Conservation (phyloP, 1,284 basidiomycete genomes). For the Marasmius oreades region DNA sequence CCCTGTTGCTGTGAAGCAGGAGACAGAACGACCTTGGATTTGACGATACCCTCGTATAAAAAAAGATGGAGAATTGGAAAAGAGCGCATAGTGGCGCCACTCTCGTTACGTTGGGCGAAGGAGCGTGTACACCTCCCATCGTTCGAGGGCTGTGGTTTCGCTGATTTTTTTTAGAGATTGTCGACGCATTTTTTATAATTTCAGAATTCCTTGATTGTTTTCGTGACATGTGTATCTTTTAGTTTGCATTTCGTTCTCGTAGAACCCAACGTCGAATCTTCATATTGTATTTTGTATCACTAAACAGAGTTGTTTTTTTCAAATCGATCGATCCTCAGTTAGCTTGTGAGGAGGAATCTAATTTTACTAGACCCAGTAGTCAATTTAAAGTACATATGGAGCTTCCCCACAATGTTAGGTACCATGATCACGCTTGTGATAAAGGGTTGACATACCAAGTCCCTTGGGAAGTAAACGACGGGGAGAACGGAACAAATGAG, state of each 20-base stretch:
- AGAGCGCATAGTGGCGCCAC: slow-evolving; percentile 10
- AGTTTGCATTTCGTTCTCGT: not conserved
- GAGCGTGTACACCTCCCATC: not conserved
- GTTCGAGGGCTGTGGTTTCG: not conserved
- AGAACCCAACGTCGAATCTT: not conserved
- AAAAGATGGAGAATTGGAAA: not conserved
- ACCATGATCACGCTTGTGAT: too few relatives aligned
- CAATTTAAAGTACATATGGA: too few relatives aligned
- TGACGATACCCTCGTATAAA: not conserved
- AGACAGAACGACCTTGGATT: not conserved
- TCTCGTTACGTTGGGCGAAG: not conserved
- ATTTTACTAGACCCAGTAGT: too few relatives aligned
- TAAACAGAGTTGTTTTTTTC: not conserved
- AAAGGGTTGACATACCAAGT: too few relatives aligned
- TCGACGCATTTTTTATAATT: not conserved
- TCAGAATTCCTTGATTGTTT: not conserved
- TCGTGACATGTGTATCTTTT: not conserved
- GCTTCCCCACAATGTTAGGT: too few relatives aligned
- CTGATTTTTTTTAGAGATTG: not conserved
- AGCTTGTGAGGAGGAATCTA: not conserved
- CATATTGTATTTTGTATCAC: not conserved
- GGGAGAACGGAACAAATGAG: too few relatives aligned
- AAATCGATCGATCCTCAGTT: not conserved
- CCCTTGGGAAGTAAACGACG: too few relatives aligned
- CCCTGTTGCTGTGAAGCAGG: too few relatives aligned